A percentile compares a stretch with the other conserved stretches of the same genome.
phyloP scores from a whole-genome alignment of 129 eudicot genomes.

The Centella asiatica region DNA sequence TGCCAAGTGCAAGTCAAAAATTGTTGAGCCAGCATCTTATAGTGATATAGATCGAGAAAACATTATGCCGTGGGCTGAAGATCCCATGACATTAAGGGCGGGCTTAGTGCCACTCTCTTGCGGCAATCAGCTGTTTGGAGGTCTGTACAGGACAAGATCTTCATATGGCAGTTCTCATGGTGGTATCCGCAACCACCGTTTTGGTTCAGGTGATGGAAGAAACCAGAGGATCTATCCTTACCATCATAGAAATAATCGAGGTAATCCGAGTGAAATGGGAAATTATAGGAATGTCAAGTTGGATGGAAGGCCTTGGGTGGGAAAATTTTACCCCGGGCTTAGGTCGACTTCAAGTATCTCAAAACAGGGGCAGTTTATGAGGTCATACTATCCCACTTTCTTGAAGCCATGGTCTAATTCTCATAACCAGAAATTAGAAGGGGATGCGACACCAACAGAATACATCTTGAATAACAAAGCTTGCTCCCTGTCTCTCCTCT shows the following conservation, averaged over 20 bases:
- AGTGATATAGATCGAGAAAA: conserved; percentile 17
- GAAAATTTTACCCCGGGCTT: conserved; percentile 12
- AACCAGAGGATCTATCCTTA: conserved; percentile 10
- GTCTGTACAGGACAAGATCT: background rate
- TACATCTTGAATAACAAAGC: conserved; percentile 9
- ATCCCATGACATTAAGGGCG: conserved; percentile 6
- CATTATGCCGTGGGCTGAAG: conserved; percentile 4
- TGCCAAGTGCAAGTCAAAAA: background rate
- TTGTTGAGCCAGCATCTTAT: background rate
- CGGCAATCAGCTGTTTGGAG: conserved; percentile 12
- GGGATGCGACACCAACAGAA: background rate
- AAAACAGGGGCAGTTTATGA: conserved; percentile 18
- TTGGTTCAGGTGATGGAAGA: conserved; percentile 6
- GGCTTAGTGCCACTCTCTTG: background rate
- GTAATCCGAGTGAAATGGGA: conserved; percentile 3
- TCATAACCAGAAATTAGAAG: conserved; percentile 3
- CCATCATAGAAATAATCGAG: background rate
- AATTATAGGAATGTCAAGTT: conserved; percentile 5
- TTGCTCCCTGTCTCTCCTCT: conserved; percentile 3
- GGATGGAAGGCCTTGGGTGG: conserved; percentile 14
- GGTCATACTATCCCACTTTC: conserved; percentile 4
- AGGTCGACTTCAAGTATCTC: conserved; percentile 13
- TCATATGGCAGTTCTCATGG: background rate
- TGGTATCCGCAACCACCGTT: background rate
- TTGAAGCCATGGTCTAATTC: conserved; percentile 5